Conservation (phyloP, 2,329 filamentous ascomycete genomes). For the Leptoxyphium fumago region DNA sequence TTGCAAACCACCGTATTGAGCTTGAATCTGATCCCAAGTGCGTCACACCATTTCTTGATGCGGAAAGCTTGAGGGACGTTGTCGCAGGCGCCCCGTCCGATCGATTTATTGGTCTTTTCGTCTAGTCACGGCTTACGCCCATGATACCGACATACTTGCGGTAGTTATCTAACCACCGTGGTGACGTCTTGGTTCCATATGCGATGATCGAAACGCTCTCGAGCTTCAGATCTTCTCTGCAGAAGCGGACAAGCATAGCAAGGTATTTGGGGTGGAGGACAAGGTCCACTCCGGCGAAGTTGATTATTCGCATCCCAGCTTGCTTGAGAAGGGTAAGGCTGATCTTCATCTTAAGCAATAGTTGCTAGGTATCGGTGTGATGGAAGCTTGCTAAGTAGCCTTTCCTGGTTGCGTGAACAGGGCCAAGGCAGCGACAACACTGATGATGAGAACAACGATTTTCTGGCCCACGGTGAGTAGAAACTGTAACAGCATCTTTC, state of each 20-base stretch:
- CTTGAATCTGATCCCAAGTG: conserved; percentile 40
- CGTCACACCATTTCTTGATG: conserved; percentile 31
- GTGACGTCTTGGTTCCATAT: conserved; percentile 36
- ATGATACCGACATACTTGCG: conserved; percentile 37
- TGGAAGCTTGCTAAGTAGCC: background rate
- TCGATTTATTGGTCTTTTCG: conserved; percentile 34
- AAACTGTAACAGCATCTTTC: background rate
- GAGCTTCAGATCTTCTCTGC: conserved; percentile 34
- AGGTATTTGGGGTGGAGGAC: conserved; percentile 36
- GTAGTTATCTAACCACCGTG: conserved; percentile 29
- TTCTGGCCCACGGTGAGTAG: background rate
- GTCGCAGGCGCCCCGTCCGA: conserved; percentile 36
- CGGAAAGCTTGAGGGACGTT: conserved; percentile 31
- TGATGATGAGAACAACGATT: background rate
- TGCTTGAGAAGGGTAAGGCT: conserved; percentile 32
- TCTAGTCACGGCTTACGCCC: conserved; percentile 41
- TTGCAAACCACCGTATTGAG: conserved; percentile 40
- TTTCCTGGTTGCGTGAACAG: background rate
- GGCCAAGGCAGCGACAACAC: background rate
- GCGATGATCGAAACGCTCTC: conserved; percentile 40
- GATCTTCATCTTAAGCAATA: conserved; percentile 32
- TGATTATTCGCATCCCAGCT: conserved; percentile 41
- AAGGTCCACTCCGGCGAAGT: conserved; percentile 42
- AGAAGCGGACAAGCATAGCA: conserved; percentile 29
- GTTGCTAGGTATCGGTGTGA: conserved; percentile 30